These are phyloP conservation scores for Carex scoparia DNA, from an alignment of 176 grass and related monocot genomes.

Conservation along the genomic window DNA sequence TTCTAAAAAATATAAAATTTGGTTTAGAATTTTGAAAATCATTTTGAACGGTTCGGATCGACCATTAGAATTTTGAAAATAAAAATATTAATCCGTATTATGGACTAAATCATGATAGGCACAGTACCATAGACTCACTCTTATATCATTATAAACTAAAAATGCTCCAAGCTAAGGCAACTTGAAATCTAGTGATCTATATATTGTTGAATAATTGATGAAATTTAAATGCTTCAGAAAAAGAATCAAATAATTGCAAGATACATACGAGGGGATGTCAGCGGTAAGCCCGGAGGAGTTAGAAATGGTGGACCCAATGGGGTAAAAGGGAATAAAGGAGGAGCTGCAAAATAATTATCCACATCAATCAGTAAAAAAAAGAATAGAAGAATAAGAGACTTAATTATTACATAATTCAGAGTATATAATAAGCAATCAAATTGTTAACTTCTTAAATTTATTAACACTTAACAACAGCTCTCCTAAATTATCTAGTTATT, in stretches of 20 bases:
- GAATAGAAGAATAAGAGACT: background rate
- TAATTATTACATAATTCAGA: background rate
- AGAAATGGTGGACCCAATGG: background rate
- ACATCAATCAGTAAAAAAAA: background rate
- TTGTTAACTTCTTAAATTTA: background rate
- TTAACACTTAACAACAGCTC: background rate
- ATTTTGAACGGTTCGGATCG: no score
- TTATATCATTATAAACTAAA: background rate
- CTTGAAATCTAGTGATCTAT: background rate
- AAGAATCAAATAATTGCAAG: background rate
- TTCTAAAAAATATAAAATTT: no score
- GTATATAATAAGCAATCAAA: background rate
- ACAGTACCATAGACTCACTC: no score
- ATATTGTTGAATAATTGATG: background rate
- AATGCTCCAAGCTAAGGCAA: background rate
- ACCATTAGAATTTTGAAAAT: no score
- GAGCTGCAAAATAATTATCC: slow-evolving; percentile 10
- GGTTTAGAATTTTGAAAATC: no score
- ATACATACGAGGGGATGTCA: background rate
- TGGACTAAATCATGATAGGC: no score
- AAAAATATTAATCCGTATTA: no score
- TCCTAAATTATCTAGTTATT: background rate
- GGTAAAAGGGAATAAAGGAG: background rate
- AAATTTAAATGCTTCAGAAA: background rate
- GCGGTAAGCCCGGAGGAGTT: background rate